These are phyloP conservation scores for Apiotrichum brassicae DNA, from an alignment of 1,284 basidiomycete species.

Conservation along the genomic window DNA sequence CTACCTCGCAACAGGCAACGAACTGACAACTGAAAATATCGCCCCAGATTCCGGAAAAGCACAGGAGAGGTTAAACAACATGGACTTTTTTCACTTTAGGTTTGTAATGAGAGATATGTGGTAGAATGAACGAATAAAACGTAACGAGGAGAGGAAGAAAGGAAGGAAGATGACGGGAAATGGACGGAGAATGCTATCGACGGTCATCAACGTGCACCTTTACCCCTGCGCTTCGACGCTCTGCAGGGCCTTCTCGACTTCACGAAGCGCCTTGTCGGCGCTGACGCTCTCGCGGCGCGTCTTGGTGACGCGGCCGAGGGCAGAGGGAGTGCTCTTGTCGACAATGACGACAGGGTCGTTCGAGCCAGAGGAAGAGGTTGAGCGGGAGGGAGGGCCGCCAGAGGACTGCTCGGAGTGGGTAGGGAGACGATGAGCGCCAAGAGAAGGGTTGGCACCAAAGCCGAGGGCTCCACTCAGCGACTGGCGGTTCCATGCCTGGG, in stretches of 20 bases:
- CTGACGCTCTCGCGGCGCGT: slow-evolving; percentile 43
- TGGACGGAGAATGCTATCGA: too few species aligned
- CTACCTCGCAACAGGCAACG: too few species aligned
- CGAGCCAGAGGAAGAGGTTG: slow-evolving; percentile 20
- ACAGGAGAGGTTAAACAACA: too few species aligned
- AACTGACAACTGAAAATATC: too few species aligned
- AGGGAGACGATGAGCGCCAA: slow-evolving; percentile 23
- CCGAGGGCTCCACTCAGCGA: slow-evolving; percentile 25
- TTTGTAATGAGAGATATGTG: background rate
- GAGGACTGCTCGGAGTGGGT: slow-evolving; percentile 37
- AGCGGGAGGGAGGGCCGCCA: slow-evolving; percentile 18
- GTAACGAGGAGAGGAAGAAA: too few species aligned
- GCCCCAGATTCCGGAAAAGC: too few species aligned
- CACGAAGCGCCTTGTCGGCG: slow-evolving; percentile 59
- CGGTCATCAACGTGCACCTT: background rate
- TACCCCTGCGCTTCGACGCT: slow-evolving; percentile 29
- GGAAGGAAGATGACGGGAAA: background rate
- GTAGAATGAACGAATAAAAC: background rate
- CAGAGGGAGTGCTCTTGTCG: slow-evolving; percentile 17
- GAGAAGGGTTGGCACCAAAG: slow-evolving; percentile 19
- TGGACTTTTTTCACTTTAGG: too few species aligned
- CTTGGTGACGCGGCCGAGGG: slow-evolving; percentile 9
- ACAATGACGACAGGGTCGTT: slow-evolving; percentile 26
- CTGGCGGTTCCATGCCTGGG: slow-evolving; percentile 29
- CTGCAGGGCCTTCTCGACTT: slow-evolving; percentile 68